Percentiles rank a stretch among this genome's conserved stretches.
Evolutionary conservation across 139 green algal genomes (phyloP).

Genomic region (Chlorella sorokiniana): DNA sequence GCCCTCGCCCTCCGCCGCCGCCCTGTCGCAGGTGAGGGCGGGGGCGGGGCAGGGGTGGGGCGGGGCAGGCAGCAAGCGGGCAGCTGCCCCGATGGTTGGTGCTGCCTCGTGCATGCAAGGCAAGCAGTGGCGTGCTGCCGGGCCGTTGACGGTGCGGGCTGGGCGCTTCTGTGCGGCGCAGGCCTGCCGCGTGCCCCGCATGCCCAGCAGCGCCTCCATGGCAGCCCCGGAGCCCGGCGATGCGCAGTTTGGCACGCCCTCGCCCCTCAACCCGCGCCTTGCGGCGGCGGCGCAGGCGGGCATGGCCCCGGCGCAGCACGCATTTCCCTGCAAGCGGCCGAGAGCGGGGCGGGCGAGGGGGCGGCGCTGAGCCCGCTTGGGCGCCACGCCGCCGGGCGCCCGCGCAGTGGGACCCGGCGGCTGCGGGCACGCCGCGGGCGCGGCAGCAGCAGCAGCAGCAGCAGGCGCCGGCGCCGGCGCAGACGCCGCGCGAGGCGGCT

Average conservation of each 20-base stretch:
- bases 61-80: too few species aligned
- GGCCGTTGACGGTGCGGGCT: neutral
- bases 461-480: neutral
- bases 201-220: neutral
- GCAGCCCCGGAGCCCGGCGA: neutral
- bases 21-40: neutral
- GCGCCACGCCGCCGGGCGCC: neutral
- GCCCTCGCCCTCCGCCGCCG: conserved; percentile 3
- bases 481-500: neutral
- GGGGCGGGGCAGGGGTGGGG: too few species aligned
- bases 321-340: conserved; percentile 13
- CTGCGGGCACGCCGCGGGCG: neutral
- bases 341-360: neutral
- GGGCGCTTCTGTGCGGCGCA: neutral
- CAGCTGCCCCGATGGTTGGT: too few species aligned
- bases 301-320: conserved; percentile 9
- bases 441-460: conserved; percentile 22
- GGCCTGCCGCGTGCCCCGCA: neutral
- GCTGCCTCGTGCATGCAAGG: too few species aligned
- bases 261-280: conserved; percentile 41
- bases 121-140: too few species aligned
- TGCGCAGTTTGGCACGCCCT: conserved; percentile 31
- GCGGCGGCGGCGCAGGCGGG: neutral
- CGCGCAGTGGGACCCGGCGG: conserved; percentile 11
- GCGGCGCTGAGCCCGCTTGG: conserved; percentile 20